These are phyloP conservation scores for Orbilia javanica DNA, from an alignment of 2,329 filamentous ascomycete species.

Conservation along the genomic window DNA sequence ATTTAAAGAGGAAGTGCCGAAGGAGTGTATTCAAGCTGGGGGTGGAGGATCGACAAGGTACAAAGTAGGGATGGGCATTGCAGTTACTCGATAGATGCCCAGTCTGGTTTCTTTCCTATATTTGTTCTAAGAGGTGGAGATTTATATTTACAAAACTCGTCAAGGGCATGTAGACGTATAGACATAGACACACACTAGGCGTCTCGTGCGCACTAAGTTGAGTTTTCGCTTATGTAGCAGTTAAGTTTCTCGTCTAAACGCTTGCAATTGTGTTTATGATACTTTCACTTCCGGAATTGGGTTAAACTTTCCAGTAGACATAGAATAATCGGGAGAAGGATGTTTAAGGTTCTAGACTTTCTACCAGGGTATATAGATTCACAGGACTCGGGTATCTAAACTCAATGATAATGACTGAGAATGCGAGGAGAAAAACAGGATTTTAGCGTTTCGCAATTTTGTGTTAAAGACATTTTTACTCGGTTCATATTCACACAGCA, in stretches of 20 bases:
- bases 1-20: no score
- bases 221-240: neutral
- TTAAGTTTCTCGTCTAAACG: constrained; percentile 44
- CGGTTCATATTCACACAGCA: neutral
- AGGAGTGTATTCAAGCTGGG: neutral
- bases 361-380: neutral
- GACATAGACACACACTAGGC: neutral
- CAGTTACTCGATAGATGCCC: constrained; percentile 6
- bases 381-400: neutral
- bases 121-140: neutral
- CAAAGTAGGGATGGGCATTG: neutral
- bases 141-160: constrained; percentile 7
- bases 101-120: neutral
- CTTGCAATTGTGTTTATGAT: constrained; percentile 15
- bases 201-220: constrained; percentile 11
- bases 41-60: neutral
- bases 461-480: constrained; percentile 7
- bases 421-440: constrained; percentile 6
- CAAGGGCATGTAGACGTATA: no score
- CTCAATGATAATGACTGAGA: neutral
- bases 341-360: neutral
- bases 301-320: constrained; percentile 14
- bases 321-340: neutral
- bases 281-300: constrained; percentile 22
- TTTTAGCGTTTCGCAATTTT: constrained; percentile 24